Base-by-base conservation (phyloP, 176 grass and related monocot genomes). In the Eragrostis nindensis region DNA sequence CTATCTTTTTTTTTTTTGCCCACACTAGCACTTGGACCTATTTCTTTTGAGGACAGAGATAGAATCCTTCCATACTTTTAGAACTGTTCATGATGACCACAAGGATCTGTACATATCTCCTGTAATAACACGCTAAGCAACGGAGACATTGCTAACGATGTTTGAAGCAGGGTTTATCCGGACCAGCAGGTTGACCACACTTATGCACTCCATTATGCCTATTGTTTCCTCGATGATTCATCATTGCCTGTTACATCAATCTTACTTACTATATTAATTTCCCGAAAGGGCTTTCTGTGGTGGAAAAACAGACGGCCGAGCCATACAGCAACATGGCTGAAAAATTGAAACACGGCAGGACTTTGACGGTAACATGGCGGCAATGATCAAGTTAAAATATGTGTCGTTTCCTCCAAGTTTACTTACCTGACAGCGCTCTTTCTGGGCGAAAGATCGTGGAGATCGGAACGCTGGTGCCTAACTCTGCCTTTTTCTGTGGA, bases 261-360 rank as follows among this genome's bases (percentile, higher is more conserved):
- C 54, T 69, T 70, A 36, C 45, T 29, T 1, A 62, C 19, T 7
- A 15, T 49, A 85, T 71, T 77, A 47, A 89, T 76, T 81, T 81
- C 46, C 5, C 47, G 87, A 80, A 7, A 46, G 87, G n/a, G 19
- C 70, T 84, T 55, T 45, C 44, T 84, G 76, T 63, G 76, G 82
- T 76, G 82, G 36, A 88, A 88, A 85, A 39, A 80, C 19, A 76
- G 44, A 19, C 70, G 70, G 11, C 82, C 56, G 69, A 62, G 19
- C 68, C 62, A 61, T 4, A 61, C 32, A 21, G 38, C 70, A 64
- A 85, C 82, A 82, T 85, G 77, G 76, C 38, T 45, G 62, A 27
- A 26, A 53, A 74, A 62, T 25, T 57, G 69, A 81, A 73, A 69
- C 77, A 72, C 65, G 71, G 5, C 64, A 89, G 6, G 68, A 41